These are phyloP conservation scores for Nannizziopsis barbatae DNA, from an alignment of 2,329 filamentous ascomycete species.

Conservation along the genomic window DNA sequence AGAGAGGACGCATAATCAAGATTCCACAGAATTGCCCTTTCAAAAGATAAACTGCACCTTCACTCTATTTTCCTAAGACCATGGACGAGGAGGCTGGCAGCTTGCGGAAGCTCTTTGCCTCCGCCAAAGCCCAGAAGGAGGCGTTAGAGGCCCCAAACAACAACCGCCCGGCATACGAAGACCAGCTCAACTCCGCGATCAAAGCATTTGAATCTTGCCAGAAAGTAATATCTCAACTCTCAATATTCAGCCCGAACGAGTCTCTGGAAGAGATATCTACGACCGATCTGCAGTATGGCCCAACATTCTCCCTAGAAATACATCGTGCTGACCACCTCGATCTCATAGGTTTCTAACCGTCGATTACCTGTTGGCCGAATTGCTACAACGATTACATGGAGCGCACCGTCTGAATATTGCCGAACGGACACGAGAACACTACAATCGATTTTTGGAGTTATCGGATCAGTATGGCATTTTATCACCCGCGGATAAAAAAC, in stretches of 20 bases:
- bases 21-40: too few relatives aligned
- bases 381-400: constrained; percentile 55
- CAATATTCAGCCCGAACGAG: constrained; percentile 87
- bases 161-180: constrained; percentile 54
- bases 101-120: constrained; percentile 44
- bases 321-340: constrained; percentile 17
- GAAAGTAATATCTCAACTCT: constrained; percentile 55
- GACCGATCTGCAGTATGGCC: constrained; percentile 59
- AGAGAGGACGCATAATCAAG: too few relatives aligned
- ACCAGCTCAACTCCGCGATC: constrained; percentile 56
- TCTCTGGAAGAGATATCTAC: constrained; percentile 75
- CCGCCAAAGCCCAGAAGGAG: constrained; percentile 46
- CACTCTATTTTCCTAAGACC: background rate
- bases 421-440: constrained; percentile 53
- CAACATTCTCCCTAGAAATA: background rate
- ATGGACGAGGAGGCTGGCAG: constrained; percentile 39
- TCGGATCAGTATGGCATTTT: constrained; percentile 72
- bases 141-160: constrained; percentile 54
- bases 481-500: constrained; percentile 49
- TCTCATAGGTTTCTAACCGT: constrained; percentile 57
- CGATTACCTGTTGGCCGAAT: constrained; percentile 66
- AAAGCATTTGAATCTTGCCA: constrained; percentile 62
- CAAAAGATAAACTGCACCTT: too few relatives aligned
- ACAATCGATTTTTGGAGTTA: constrained; percentile 66
- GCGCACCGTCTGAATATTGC: constrained; percentile 55